phyloP scores from a whole-genome alignment of 2,329 filamentous ascomycete genomes.

The Fusarium proliferatum region DNA sequence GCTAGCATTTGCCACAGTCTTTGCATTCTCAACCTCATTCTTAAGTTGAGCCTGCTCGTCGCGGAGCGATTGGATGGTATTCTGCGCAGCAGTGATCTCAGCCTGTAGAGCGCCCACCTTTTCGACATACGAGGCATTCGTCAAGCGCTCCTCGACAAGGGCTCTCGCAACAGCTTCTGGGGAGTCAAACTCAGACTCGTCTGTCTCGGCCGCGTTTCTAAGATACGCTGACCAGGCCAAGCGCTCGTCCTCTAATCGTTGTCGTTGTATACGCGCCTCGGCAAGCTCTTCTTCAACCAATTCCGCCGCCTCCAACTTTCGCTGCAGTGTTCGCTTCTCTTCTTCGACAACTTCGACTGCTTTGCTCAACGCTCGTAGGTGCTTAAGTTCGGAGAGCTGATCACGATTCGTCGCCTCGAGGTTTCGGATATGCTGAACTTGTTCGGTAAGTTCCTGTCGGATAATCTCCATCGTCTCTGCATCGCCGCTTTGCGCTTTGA shows the following conservation, averaged over 20 bases:
- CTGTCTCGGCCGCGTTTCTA: slow-evolving; percentile 71
- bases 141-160: slow-evolving; percentile 83
- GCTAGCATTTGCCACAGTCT: slow-evolving; percentile 58
- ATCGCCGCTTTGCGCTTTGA: slow-evolving; percentile 90
- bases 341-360: slow-evolving; percentile 96
- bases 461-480: slow-evolving; percentile 87
- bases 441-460: slow-evolving; percentile 87
- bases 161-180: slow-evolving; percentile 89
- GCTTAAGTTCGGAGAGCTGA: slow-evolving; percentile 81
- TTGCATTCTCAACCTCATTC: slow-evolving; percentile 77
- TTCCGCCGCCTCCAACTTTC: slow-evolving; percentile 79
- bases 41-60: slow-evolving; percentile 73
- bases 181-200: slow-evolving; percentile 82
- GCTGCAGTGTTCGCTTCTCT: slow-evolving; percentile 86
- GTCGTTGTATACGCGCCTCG: slow-evolving; percentile 83
- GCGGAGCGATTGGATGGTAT: slow-evolving; percentile 77
- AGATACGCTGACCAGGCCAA: slow-evolving; percentile 89
- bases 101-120: slow-evolving; percentile 82
- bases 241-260: slow-evolving; percentile 89
- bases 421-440: slow-evolving; percentile 88
- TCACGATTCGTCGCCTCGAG: slow-evolving; percentile 85
- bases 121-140: slow-evolving; percentile 82
- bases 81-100: slow-evolving; percentile 81
- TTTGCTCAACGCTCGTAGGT: slow-evolving; percentile 82
- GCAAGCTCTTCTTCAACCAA: slow-evolving; percentile 79